Percentiles rank a stretch among this genome's conserved stretches.
These are phyloP conservation scores for Mucor irregularis DNA, from an alignment of 371 early-diverging fungal genomes.

Conservation along the genomic window DNA sequence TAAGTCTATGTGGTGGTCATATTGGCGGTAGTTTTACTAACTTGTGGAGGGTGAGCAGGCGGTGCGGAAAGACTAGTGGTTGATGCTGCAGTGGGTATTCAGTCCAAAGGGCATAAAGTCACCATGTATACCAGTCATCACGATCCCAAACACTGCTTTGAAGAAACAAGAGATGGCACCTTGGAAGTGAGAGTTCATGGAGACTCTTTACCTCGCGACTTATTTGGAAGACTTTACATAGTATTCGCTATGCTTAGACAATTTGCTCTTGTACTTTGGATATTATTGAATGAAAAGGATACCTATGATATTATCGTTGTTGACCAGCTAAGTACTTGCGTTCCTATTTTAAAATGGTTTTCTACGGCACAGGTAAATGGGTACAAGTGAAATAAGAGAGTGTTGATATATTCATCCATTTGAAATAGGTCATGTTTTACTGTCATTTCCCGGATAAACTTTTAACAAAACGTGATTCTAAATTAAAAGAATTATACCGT, in stretches of 20 bases:
- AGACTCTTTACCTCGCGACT: slow-evolving; percentile 68
- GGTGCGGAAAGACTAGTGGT: slow-evolving; percentile 97
- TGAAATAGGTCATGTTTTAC: slow-evolving; percentile 91
- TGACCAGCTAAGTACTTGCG: slow-evolving; percentile 87
- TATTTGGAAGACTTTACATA: slow-evolving; percentile 74
- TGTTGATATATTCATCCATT: not conserved
- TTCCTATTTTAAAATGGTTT: slow-evolving; percentile 75
- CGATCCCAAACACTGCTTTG: slow-evolving; percentile 86
- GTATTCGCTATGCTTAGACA: slow-evolving; percentile 83
- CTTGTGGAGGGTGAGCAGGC: slow-evolving; percentile 45
- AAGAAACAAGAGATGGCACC: slow-evolving; percentile 91
- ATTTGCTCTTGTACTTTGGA: slow-evolving; percentile 61
- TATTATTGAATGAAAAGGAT: slow-evolving; percentile 43
- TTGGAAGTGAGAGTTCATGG: slow-evolving; percentile 75
- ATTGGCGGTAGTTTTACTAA: not conserved
- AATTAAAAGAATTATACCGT: slow-evolving; percentile 77
- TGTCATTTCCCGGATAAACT: slow-evolving; percentile 97
- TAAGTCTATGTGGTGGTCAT: slow-evolving; percentile 14
- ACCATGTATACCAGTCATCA: slow-evolving; percentile 90
- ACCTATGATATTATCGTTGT: slow-evolving; percentile 82
- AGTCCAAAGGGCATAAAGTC: slow-evolving; percentile 79
- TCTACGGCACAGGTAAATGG: slow-evolving; percentile 57
- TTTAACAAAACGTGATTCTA: slow-evolving; percentile 63
- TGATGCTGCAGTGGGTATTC: slow-evolving; percentile 87
- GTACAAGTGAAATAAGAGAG: not conserved